These are phyloP conservation scores for Clarkia xantiana DNA, from an alignment of 345 rosid species.

Conservation along the genomic window DNA sequence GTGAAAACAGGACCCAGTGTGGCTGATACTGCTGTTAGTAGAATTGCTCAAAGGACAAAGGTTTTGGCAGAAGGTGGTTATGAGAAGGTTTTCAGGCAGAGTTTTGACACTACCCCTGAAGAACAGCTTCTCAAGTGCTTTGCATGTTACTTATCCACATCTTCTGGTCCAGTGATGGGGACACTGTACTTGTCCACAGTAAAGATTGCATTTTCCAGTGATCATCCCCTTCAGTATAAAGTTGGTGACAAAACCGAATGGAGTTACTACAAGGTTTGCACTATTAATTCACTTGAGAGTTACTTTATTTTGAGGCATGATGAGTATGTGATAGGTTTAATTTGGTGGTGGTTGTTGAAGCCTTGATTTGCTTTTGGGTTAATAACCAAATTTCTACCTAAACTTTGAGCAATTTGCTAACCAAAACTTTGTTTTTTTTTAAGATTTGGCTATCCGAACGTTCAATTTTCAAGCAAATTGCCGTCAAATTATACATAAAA, in stretches of 20 bases:
- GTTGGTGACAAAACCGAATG: slow-evolving; percentile 49
- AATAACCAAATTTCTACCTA: too few species aligned
- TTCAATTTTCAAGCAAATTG: too few species aligned
- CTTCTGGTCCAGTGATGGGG: slow-evolving; percentile 97
- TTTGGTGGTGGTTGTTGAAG: too few species aligned
- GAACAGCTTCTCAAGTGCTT: slow-evolving; percentile 61
- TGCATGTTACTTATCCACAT: slow-evolving; percentile 91
- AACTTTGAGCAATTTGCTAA: too few species aligned
- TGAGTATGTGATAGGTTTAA: too few species aligned
- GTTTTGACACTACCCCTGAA: slow-evolving; percentile 58
- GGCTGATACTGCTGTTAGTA: slow-evolving; percentile 78
- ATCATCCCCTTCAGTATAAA: slow-evolving; percentile 69
- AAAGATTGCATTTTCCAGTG: slow-evolving; percentile 77
- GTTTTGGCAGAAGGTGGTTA: slow-evolving; percentile 95
- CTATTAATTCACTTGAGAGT: too few species aligned
- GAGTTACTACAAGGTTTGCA: slow-evolving; percentile 80
- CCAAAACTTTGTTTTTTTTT: too few species aligned
- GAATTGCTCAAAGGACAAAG: slow-evolving; percentile 86
- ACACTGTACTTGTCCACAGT: slow-evolving; percentile 61
- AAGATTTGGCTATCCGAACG: too few species aligned
- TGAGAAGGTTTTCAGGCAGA: slow-evolving; percentile 77
- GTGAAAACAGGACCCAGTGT: slow-evolving; percentile 93
- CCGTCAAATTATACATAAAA: too few species aligned
- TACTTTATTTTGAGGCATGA: too few species aligned
- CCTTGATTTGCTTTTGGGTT: too few species aligned